phyloP scores from a whole-genome alignment of 805 yeast species.

The Nakazawaea wyomingensis region DNA sequence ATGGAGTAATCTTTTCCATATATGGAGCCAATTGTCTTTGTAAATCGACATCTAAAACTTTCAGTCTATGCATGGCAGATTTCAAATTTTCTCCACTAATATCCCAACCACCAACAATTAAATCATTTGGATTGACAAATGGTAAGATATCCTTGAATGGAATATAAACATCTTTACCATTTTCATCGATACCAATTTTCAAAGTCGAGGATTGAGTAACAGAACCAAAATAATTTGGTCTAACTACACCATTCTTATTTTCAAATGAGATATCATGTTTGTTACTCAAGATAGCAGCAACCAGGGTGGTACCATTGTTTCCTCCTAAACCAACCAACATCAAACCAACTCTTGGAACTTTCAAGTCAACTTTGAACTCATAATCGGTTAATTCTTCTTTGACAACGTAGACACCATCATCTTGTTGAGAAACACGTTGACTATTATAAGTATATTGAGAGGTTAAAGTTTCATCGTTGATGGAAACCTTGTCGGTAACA shows the following conservation, averaged over 20 bases:
- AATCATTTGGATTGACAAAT: slow-evolving; percentile 83
- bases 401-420: slow-evolving; percentile 52
- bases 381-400: slow-evolving; percentile 69
- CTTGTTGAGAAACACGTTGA: slow-evolving; percentile 56
- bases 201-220: slow-evolving; percentile 91
- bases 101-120: slow-evolving; percentile 94
- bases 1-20: slow-evolving; percentile 59
- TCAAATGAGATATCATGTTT: slow-evolving; percentile 72
- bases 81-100: slow-evolving; percentile 67
- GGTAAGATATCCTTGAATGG: slow-evolving; percentile 91
- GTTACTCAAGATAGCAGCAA: slow-evolving; percentile 83
- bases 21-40: slow-evolving; percentile 68
- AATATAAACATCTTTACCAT: slow-evolving; percentile 83
- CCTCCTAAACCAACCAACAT: slow-evolving; percentile 95
- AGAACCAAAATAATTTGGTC: slow-evolving; percentile 83
- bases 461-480: slow-evolving; percentile 45
- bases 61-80: slow-evolving; percentile 77
- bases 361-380: slow-evolving; percentile 80
- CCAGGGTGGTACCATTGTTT: slow-evolving; percentile 89
- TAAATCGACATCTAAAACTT: slow-evolving; percentile 81
- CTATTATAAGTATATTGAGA: slow-evolving; percentile 71
- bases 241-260: slow-evolving; percentile 71
- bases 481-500: slow-evolving; percentile 46
- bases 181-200: slow-evolving; percentile 78
- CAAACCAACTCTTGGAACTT: slow-evolving; percentile 80